phyloP scores from a whole-genome alignment of 768 basidiomycete species.

The Amanita pallidorosea region DNA sequence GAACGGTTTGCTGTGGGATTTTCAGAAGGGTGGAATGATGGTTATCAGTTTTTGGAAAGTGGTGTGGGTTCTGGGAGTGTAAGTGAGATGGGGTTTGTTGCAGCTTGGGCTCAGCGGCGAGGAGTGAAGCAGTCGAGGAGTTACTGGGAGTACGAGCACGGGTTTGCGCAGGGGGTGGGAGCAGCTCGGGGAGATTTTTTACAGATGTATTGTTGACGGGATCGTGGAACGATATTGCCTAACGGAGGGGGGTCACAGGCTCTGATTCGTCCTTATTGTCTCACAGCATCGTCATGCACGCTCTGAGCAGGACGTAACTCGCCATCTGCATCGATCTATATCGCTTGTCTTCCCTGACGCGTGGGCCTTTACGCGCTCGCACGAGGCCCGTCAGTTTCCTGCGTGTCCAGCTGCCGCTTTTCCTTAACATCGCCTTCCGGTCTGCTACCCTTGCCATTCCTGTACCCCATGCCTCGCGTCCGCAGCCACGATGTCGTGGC shows the following conservation, averaged over 20 bases:
- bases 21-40: constrained; percentile 61
- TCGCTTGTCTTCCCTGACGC: neutral
- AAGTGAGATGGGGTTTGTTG: constrained; percentile 55
- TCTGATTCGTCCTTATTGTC: no score
- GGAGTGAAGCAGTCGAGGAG: constrained; percentile 31
- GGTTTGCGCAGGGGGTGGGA: constrained; percentile 45
- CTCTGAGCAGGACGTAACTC: neutral
- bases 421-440: constrained; percentile 6
- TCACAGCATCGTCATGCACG: no score
- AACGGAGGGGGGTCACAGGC: neutral
- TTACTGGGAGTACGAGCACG: constrained; percentile 69
- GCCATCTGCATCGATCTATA: neutral
- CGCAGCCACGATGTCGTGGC: constrained; percentile 16
- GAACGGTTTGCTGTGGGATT: constrained; percentile 61
- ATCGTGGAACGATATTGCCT: neutral
- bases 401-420: constrained; percentile 7
- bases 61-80: constrained; percentile 14
- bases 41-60: constrained; percentile 40
- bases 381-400: neutral
- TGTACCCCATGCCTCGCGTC: constrained; percentile 22
- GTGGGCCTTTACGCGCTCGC: constrained; percentile 5
- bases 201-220: constrained; percentile 16
- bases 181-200: constrained; percentile 29
- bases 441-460: constrained; percentile 12
- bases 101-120: constrained; percentile 43